Percentiles rank a stretch among this genome's conserved stretches.
Evolutionary conservation across 129 eudicot genomes (phyloP).

Genomic region (Pulicaria dysenterica): DNA sequence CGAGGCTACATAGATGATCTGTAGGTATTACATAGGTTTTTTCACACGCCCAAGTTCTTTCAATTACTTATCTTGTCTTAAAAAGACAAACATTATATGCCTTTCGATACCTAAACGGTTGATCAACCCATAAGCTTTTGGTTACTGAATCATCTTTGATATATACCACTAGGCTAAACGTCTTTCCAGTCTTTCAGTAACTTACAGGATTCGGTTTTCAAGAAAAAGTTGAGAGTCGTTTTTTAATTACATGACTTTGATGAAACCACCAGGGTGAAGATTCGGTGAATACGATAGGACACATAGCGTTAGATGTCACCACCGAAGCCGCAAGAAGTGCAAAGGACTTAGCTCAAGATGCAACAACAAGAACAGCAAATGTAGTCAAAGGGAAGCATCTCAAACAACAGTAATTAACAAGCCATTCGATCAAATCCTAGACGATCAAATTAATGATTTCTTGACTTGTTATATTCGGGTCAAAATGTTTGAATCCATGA

Average conservation of each 20-base stretch:
- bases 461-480: no score
- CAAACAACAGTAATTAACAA: constrained; percentile 1
- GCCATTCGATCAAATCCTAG: no score
- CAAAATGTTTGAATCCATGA: no score
- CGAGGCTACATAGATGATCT: background rate
- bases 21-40: background rate
- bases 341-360: background rate
- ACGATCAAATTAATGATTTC: no score
- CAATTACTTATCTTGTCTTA: no score
- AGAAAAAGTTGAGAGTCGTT: background rate
- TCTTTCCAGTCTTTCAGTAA: no score
- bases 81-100: no score
- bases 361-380: background rate
- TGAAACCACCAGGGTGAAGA: constrained; percentile 1
- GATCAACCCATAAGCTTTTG: no score
- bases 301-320: background rate
- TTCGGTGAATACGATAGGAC: background rate
- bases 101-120: no score
- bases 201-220: no score
- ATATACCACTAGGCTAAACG: no score
- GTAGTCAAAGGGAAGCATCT: constrained; percentile 7
- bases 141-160: no score
- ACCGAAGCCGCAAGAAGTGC: constrained; percentile 6
- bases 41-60: background rate
- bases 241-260: background rate